phyloP scores from a whole-genome alignment of 2,329 filamentous ascomycete species.

The Verticillium nubilum region DNA sequence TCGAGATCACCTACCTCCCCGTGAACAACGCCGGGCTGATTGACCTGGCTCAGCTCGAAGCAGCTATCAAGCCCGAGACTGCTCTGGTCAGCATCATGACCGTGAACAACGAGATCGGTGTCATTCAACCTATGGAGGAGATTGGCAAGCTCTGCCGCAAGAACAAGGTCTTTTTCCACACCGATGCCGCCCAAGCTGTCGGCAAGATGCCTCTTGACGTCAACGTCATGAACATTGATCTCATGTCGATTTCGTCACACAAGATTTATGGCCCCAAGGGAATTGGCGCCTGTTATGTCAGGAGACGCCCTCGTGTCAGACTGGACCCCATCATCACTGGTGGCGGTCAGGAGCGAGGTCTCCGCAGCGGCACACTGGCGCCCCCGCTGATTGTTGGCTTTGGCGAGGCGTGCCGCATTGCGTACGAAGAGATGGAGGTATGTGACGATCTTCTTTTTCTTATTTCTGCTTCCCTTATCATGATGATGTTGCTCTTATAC shows the following conservation, averaged over 20 bases:
- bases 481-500: conserved; percentile 78
- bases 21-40: conserved; percentile 84
- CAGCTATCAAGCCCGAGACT: conserved; percentile 86
- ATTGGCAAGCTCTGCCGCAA: conserved; percentile 88
- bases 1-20: conserved; percentile 93
- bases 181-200: conserved; percentile 93
- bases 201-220: conserved; percentile 97
- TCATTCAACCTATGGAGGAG: conserved; percentile 92
- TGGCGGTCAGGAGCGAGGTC: conserved; percentile 90
- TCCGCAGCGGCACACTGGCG: conserved; percentile 89
- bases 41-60: conserved; percentile 76
- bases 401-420: conserved; percentile 90
- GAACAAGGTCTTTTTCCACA: conserved; percentile 97
- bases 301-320: conserved; percentile 85
- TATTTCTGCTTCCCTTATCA: conserved; percentile 15
- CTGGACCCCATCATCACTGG: conserved; percentile 94
- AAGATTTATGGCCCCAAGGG: conserved; percentile 99
- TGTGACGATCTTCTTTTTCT: conserved; percentile 31
- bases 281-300: conserved; percentile 92
- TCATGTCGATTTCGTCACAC: conserved; percentile 98
- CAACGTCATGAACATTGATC: conserved; percentile 94
- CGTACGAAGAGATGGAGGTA: conserved; percentile 86
- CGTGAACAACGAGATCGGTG: conserved; percentile 98
- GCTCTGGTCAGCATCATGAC: conserved; percentile 95
- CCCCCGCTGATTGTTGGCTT: conserved; percentile 87